These are phyloP conservation scores for barrel medic (Medicago truncatula) DNA, from an alignment of 306 rosid species.

Conservation along the genomic window DNA sequence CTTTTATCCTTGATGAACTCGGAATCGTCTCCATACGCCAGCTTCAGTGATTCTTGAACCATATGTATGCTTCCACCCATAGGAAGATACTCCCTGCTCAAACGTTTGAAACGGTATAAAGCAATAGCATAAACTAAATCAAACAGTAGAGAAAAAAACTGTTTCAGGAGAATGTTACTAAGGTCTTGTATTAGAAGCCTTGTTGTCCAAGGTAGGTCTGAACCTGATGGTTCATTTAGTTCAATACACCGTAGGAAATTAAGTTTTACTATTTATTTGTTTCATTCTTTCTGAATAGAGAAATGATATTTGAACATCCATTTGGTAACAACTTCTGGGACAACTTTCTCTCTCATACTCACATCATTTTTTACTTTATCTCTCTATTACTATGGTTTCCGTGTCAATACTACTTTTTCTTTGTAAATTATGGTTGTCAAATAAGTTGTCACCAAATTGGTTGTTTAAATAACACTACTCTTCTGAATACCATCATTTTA, in stretches of 20 bases:
- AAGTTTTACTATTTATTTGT: slow-evolving; percentile 18
- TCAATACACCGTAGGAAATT: slow-evolving; percentile 18
- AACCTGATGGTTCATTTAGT: slow-evolving; percentile 10
- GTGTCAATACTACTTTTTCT: no score
- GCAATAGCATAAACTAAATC: slow-evolving; percentile 8
- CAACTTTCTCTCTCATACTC: no score
- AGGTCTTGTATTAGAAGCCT: neutral
- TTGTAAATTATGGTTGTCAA: no score
- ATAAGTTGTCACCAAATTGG: no score
- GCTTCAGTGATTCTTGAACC: slow-evolving; percentile 90
- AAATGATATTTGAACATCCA: no score
- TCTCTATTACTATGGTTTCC: no score
- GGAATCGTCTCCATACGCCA: slow-evolving; percentile 92
- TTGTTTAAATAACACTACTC: no score
- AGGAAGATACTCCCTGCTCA: slow-evolving; percentile 91
- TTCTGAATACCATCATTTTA: no score
- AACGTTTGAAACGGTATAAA: slow-evolving; percentile 25
- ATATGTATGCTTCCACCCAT: slow-evolving; percentile 85
- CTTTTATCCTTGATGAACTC: slow-evolving; percentile 80
- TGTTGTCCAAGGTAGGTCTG: slow-evolving; percentile 5
- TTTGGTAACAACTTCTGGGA: no score
- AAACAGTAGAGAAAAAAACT: neutral
- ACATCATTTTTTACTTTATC: no score
- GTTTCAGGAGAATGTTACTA: slow-evolving; percentile 7
- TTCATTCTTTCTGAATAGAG: neutral